A percentile compares a stretch with the other conserved stretches of the same genome.
These are phyloP conservation scores for Rhododendron williamsianum DNA, from an alignment of 148 eudicot species.

Conservation along the genomic window DNA sequence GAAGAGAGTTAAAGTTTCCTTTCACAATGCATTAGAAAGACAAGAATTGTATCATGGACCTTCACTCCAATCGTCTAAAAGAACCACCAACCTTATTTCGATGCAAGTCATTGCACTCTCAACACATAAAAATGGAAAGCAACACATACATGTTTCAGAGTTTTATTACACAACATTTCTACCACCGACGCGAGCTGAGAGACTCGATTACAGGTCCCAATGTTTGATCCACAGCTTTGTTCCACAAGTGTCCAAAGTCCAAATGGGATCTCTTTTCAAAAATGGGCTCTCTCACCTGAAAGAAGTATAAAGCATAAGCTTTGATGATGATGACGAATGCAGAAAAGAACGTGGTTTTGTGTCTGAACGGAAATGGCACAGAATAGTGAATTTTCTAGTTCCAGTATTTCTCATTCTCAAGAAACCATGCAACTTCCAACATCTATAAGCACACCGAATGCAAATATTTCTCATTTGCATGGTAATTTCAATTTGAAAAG, in stretches of 20 bases:
- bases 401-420: neutral
- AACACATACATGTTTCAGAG: constrained; percentile 5
- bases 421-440: neutral
- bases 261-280: constrained; percentile 33
- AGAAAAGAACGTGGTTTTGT: neutral
- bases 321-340: neutral
- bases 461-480: neutral
- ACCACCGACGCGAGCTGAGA: constrained; percentile 74
- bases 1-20: neutral
- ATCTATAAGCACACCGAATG: neutral
- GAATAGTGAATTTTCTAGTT: neutral
- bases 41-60: neutral
- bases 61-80: neutral
- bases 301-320: constrained; percentile 8
- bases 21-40: neutral
- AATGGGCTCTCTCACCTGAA: constrained; percentile 45
- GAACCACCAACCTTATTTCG: neutral
- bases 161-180: constrained; percentile 14
- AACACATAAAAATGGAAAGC: neutral
- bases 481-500: neutral
- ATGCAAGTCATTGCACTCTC: neutral
- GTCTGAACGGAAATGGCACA: neutral
- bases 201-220: constrained; percentile 48
- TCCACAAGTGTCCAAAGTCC: constrained; percentile 62
- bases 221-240: constrained; percentile 67